Base-by-base conservation (phyloP, 2,329 filamentous ascomycete species). In the Graphilbum sp. region DNA sequence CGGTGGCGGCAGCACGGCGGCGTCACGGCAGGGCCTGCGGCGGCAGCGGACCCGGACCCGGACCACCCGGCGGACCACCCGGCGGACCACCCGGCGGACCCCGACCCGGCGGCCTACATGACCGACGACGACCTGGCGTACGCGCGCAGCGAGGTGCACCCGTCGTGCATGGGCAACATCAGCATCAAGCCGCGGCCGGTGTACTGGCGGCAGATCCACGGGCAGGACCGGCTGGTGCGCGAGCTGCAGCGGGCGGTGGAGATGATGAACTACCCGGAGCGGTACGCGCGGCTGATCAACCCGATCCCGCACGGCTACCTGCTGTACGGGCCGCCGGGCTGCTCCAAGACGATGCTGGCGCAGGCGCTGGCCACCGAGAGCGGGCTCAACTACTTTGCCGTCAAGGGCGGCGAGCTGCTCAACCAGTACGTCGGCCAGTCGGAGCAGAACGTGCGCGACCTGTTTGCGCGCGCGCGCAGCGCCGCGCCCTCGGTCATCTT, bases 341-440 rank as follows among this genome's bases (percentile, higher is more conserved):
- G 88, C 59, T 92, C 86, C 45, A 96, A 96, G 60, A 96, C 88
- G 0, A 72, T 95, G 54, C 85, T 77, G 0, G 88, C 88, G 0
- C 86, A 93, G 54, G 88, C 88, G 21, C 73, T 93, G 48, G 88
- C 88, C 15, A 93, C 85, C 7, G 86, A 92, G 55, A 84, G 83
- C 23, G 80, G 81, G 4, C 78, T 92, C 58, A 95, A 95, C 55
- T 95, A 95, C 64, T 78, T 95, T 52, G 80, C 86, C 9, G 83
- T 96, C 46, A 94, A 95, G 59, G 88, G 86, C 20, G 85, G 85
- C 27, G 88, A 95, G 57, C 71, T 95, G 12, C 75, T 94, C 43
- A 92, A 86, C 59, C 94, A 93, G 83, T 96, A 95, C 57, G 87
- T 96, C 16, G 88, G 88, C 43, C 88, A 96, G 56, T 88, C 86